Evolutionary conservation across 2,329 filamentous ascomycete genomes (phyloP), one percentile per base, ranked within the genome.

Genomic region (Beauveria pseudobassiana): DNA sequence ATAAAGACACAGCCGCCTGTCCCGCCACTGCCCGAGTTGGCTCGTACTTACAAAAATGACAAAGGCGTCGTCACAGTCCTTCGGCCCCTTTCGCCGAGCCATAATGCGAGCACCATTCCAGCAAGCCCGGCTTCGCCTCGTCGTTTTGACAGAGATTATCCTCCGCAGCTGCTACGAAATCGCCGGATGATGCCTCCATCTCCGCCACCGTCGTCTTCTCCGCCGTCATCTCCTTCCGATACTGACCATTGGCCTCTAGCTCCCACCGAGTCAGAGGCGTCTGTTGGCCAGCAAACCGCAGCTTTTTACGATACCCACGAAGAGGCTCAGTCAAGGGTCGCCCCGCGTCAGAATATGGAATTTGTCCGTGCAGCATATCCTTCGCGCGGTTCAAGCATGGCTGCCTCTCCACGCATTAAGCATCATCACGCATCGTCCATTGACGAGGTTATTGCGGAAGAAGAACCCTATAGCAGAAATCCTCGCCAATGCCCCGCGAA

Each of bases 61-160:
- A 73, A 75, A 59, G 74, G 74, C 43, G 68, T 73, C 1, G 72
- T 76, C 14, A 75, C 74, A 0, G 73, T 76, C 14, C 64, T 75
- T 42, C 69, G 71, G 14, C 70, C 71, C 1, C 67, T 73, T 18
- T 65, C 67, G 0, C 70, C 74, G 59, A 66, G 63, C 51, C 60
- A 63, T 10, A 67, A 72, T 63, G 54, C n/a, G 22, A 63, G 6
- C 64, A 64, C 2, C 54, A 54, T 18, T 42, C 45, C 51, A 50
- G 50, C 10, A 56, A 65, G 45, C 54, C 61, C 56, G 42, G 50
- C 48, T 30, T 59, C 50, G 26, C 60, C 53, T 48, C 54, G 51
- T 20, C 57, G 55, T 22, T 54, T 50, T 30, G 59, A 61, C n/a
- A 46, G 59, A 42, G 59, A 61, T 5, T 52, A n/a, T 24, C 50